These are phyloP conservation scores for Neostapfia colusana DNA, from an alignment of 176 grass and related monocot genomes.

Conservation along the genomic window DNA sequence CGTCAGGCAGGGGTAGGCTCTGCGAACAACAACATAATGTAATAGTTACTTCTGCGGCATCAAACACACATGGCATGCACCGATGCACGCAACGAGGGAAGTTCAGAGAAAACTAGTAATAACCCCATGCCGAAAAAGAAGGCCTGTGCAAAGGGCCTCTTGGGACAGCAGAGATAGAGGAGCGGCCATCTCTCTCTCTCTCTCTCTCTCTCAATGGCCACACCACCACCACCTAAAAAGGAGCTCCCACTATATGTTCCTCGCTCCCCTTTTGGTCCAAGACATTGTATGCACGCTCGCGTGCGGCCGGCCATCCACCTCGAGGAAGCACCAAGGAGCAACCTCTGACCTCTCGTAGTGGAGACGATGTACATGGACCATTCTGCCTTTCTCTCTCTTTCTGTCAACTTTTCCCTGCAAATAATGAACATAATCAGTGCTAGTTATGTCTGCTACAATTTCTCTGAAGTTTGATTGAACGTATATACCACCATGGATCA, in stretches of 20 bases:
- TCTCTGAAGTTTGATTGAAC: no score
- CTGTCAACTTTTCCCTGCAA: background rate
- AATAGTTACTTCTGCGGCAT: background rate
- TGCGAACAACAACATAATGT: background rate
- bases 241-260: conserved; percentile 74
- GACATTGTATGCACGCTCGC: conserved; percentile 7
- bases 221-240: conserved; percentile 65
- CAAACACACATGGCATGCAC: conserved; percentile 23
- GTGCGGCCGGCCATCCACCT: conserved; percentile 23
- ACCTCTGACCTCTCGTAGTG: conserved; percentile 28
- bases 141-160: conserved; percentile 39
- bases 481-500: no score
- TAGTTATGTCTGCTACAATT: no score
- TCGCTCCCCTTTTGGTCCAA: conserved; percentile 53
- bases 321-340: conserved; percentile 5
- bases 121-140: conserved; percentile 48
- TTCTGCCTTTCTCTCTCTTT: background rate
- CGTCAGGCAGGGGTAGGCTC: background rate
- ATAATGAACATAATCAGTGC: no score
- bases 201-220: conserved; percentile 44
- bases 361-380: background rate
- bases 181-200: conserved; percentile 19
- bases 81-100: background rate
- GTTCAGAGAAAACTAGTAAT: conserved; percentile 38
- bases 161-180: conserved; percentile 26